These are phyloP conservation scores for Aureobasidium vineae DNA, from an alignment of 2,329 filamentous ascomycete genomes.

Conservation along the genomic window DNA sequence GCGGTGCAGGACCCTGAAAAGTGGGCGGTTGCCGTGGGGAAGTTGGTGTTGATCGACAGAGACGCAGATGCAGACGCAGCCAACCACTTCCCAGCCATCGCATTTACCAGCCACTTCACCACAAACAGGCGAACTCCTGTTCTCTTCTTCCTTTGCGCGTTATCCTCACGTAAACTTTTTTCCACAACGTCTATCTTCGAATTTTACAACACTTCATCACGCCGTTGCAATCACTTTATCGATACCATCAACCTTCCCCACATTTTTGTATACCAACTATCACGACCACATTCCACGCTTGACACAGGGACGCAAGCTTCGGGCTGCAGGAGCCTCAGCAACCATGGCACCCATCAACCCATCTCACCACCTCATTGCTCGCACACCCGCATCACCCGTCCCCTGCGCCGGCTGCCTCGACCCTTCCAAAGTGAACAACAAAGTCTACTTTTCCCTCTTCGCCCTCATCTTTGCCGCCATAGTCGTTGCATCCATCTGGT, in stretches of 20 bases:
- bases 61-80: neutral
- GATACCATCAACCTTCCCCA: neutral
- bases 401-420: slow-evolving; percentile 30
- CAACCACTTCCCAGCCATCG: slow-evolving; percentile 20
- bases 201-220: neutral
- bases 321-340: neutral
- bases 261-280: neutral
- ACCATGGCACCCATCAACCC: neutral
- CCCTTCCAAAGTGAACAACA: slow-evolving; percentile 46
- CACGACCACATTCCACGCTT: neutral
- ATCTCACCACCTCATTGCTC: neutral
- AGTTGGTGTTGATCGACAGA: slow-evolving; percentile 15
- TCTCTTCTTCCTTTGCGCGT: neutral
- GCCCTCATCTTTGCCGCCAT: slow-evolving; percentile 77
- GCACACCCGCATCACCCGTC: slow-evolving; percentile 13
- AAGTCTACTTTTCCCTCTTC: slow-evolving; percentile 78
- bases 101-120: neutral
- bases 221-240: slow-evolving; percentile 4
- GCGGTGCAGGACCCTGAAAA: slow-evolving; percentile 15
- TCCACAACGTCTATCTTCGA: slow-evolving; percentile 4
- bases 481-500: slow-evolving; percentile 79
- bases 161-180: neutral
- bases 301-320: neutral
- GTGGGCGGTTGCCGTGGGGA: slow-evolving; percentile 24
- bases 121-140: neutral